Conservation (phyloP, 306 rosid genomes). For the Morella rubra region DNA sequence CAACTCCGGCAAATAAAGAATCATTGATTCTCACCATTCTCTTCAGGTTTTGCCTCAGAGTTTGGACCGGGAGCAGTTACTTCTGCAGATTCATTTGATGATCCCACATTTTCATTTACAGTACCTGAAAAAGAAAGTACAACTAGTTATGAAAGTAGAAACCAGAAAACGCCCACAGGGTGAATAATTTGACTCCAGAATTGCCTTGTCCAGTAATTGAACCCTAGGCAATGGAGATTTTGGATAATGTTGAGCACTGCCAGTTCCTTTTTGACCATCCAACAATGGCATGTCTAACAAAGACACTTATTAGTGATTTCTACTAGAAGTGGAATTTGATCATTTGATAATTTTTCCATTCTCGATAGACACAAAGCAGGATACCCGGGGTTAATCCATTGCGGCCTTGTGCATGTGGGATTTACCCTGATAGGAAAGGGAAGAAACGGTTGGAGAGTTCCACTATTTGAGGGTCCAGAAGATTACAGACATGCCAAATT, state of each 20-base stretch:
- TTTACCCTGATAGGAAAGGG: neutral
- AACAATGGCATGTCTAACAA: neutral
- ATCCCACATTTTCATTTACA: conserved; percentile 37
- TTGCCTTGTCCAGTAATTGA: neutral
- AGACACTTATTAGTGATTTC: neutral
- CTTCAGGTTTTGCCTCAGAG: conserved; percentile 42
- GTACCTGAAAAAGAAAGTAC: conserved; percentile 46
- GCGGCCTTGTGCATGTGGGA: neutral
- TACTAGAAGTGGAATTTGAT: neutral
- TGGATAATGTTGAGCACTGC: neutral
- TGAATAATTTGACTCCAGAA: neutral
- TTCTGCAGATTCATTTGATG: conserved; percentile 39
- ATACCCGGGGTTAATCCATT: neutral
- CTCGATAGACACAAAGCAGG: neutral
- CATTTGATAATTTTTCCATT: neutral
- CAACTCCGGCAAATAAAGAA: neutral
- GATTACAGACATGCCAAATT: neutral
- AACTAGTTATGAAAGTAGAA: neutral
- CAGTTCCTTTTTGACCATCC: neutral
- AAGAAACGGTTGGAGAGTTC: neutral
- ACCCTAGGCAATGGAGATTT: neutral
- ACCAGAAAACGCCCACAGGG: neutral
- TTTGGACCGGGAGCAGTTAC: conserved; percentile 41
- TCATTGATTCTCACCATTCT: conserved; percentile 45
- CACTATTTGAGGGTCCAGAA: neutral